Conservation (phyloP, 352 stramenopile genomes). For the Phytophthora multivora region DNA sequence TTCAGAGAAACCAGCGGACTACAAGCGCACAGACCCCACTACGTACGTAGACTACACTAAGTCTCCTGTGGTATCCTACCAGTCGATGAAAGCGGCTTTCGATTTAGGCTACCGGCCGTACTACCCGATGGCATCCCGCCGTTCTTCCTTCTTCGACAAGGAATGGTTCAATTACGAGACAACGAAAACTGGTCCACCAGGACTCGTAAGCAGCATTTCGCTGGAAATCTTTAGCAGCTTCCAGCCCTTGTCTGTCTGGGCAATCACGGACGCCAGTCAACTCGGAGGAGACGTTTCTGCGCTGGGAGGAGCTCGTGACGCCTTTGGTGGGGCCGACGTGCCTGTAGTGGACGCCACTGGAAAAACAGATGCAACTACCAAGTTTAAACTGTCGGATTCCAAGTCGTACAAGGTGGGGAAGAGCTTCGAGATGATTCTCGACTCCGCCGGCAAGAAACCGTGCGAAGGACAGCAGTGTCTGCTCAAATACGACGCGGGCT, state of each 20-base stretch:
- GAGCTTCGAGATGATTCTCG: conserved; percentile 58
- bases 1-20: conserved; percentile 38
- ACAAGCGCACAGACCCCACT: conserved; percentile 45
- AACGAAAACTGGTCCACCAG: conserved; percentile 40
- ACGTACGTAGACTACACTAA: conserved; percentile 59
- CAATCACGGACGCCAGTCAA: conserved; percentile 49
- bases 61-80: conserved; percentile 54
- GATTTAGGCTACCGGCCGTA: conserved; percentile 80
- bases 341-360: conserved; percentile 42
- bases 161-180: conserved; percentile 82
- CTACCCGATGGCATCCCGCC: conserved; percentile 79
- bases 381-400: conserved; percentile 37
- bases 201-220: conserved; percentile 61
- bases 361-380: conserved; percentile 26
- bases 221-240: conserved; percentile 61
- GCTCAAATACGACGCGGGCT: conserved; percentile 64
- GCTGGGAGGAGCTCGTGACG: conserved; percentile 41
- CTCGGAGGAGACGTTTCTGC: conserved; percentile 31
- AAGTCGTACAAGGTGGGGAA: conserved; percentile 51
- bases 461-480: conserved; percentile 53
- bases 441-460: conserved; percentile 28
- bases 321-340: conserved; percentile 43
- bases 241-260: conserved; percentile 82
- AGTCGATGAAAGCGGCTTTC: conserved; percentile 70
- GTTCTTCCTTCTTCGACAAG: conserved; percentile 91